Percentiles rank a stretch among this genome's conserved stretches.
phyloP scores from a whole-genome alignment of 1,284 basidiomycete species.

The Puccinia sorghi region DNA sequence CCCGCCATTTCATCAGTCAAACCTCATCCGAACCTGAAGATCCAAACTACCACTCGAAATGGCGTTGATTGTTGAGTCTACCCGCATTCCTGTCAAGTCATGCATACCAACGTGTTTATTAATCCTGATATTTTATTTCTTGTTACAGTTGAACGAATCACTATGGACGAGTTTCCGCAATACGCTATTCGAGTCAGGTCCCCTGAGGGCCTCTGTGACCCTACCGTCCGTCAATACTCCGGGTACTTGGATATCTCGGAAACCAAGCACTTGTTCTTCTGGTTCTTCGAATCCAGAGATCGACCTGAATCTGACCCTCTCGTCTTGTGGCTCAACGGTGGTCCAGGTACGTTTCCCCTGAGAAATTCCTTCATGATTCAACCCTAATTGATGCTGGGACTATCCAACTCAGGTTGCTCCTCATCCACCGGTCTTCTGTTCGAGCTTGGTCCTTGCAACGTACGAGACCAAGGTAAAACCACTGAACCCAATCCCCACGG shows the following conservation, averaged over 20 bases:
- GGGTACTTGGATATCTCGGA: slow-evolving; percentile 59
- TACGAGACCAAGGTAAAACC: slow-evolving; percentile 55
- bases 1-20: background rate
- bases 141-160: slow-evolving; percentile 35
- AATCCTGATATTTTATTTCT: background rate
- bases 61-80: slow-evolving; percentile 41
- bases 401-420: slow-evolving; percentile 23
- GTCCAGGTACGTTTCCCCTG: slow-evolving; percentile 54
- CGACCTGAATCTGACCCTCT: slow-evolving; percentile 58
- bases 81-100: background rate
- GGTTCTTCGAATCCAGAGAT: slow-evolving; percentile 58
- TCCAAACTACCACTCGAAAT: slow-evolving; percentile 16
- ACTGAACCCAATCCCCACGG: slow-evolving; percentile 56
- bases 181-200: slow-evolving; percentile 43
- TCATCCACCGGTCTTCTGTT: slow-evolving; percentile 56
- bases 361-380: background rate
- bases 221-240: slow-evolving; percentile 57
- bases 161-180: slow-evolving; percentile 41
- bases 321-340: slow-evolving; percentile 60
- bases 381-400: background rate
- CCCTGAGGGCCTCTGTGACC: slow-evolving; percentile 55
- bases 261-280: slow-evolving; percentile 59
- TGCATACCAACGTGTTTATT: background rate
- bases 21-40: slow-evolving; percentile 25
- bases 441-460: slow-evolving; percentile 58